phyloP scores from a whole-genome alignment of 371 early-diverging fungal genomes.

The Mucor velutinosus region DNA sequence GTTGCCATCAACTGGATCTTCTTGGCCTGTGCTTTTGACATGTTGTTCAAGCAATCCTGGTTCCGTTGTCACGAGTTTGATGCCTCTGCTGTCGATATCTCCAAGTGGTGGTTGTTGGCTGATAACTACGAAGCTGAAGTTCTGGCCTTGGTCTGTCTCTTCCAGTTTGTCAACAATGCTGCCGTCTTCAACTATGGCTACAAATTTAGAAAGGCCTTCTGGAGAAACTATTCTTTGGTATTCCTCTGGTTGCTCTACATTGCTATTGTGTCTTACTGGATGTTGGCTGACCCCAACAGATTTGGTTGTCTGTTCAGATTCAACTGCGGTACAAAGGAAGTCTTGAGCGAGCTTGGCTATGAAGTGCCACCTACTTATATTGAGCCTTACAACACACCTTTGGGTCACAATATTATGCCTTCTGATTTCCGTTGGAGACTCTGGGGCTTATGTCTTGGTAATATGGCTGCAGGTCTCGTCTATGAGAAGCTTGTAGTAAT shows the following conservation, averaged over 20 bases:
- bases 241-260: slow-evolving; percentile 55
- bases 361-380: slow-evolving; percentile 43
- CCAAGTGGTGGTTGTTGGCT: slow-evolving; percentile 75
- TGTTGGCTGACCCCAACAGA: slow-evolving; percentile 67
- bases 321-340: slow-evolving; percentile 67
- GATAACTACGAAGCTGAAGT: slow-evolving; percentile 74
- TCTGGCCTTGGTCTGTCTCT: slow-evolving; percentile 56
- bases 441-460: slow-evolving; percentile 45
- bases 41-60: slow-evolving; percentile 68
- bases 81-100: slow-evolving; percentile 57
- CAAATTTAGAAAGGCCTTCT: slow-evolving; percentile 61
- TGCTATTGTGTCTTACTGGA: slow-evolving; percentile 54
- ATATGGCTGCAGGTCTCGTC: slow-evolving; percentile 24
- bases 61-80: slow-evolving; percentile 77
- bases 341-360: slow-evolving; percentile 47
- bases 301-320: slow-evolving; percentile 69
- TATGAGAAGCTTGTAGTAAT: slow-evolving; percentile 36
- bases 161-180: slow-evolving; percentile 65
- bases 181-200: slow-evolving; percentile 68
- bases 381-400: slow-evolving; percentile 54
- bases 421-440: slow-evolving; percentile 56
- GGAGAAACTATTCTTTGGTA: slow-evolving; percentile 60
- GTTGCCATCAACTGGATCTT: slow-evolving; percentile 70
- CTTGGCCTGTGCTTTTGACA: slow-evolving; percentile 44
- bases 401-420: slow-evolving; percentile 74